Evolutionary conservation across 2,329 filamentous ascomycete genomes (phyloP).

Genomic region (Blumeria graminis): DNA sequence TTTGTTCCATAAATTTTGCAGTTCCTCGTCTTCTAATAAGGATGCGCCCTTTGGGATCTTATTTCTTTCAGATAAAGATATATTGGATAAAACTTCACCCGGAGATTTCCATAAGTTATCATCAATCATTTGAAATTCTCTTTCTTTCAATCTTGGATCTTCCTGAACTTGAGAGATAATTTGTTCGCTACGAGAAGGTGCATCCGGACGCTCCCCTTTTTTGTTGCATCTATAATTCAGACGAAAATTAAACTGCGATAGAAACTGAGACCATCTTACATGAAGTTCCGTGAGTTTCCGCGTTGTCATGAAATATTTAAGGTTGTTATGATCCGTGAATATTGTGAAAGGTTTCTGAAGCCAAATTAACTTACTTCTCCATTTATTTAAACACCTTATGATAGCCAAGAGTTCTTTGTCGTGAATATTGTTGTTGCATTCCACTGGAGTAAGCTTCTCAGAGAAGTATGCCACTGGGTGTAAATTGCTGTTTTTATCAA

Average conservation of each 20-base stretch:
- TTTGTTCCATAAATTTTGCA: neutral
- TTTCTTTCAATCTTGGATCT: neutral
- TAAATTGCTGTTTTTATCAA: neutral
- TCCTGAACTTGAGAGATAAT: neutral
- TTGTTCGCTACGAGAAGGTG: neutral
- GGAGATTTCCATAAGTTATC: neutral
- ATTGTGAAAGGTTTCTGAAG: neutral
- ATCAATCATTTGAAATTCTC: neutral
- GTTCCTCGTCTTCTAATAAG: neutral
- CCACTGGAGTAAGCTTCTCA: slow-evolving; percentile 7
- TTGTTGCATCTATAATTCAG: neutral
- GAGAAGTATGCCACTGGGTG: slow-evolving; percentile 10
- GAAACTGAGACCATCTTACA: neutral
- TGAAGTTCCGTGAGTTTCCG: neutral
- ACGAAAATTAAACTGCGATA: neutral
- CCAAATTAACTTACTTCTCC: slow-evolving; percentile 1
- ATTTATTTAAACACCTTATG: slow-evolving; percentile 5
- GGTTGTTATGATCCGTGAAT: slow-evolving; percentile 2
- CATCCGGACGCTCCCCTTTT: neutral
- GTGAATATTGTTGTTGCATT: slow-evolving; percentile 15
- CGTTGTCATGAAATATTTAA: slow-evolving; percentile 2
- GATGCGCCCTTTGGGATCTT: neutral
- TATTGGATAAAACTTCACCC: neutral
- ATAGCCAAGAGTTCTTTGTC: slow-evolving; percentile 15
- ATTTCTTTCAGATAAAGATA: neutral